phyloP scores from a whole-genome alignment of 805 yeast species.

The Candida taoyuanica region DNA sequence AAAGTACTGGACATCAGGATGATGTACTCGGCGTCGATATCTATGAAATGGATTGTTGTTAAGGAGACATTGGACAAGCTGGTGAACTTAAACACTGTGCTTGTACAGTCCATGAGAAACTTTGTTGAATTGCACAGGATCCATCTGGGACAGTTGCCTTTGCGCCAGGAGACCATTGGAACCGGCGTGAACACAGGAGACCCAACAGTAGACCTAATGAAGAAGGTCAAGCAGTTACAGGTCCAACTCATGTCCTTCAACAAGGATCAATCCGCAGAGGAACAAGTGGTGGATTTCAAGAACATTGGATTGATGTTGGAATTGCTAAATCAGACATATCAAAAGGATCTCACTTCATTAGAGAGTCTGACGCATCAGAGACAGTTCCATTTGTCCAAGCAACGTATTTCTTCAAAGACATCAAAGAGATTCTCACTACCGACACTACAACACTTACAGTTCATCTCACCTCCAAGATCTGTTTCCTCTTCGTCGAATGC shows the following conservation, averaged over 20 bases:
- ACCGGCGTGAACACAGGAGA: background rate
- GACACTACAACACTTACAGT: conserved; percentile 7
- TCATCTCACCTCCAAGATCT: conserved; percentile 12
- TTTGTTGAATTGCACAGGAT: conserved; percentile 1
- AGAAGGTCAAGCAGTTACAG: conserved; percentile 9
- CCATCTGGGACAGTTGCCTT: conserved; percentile 3
- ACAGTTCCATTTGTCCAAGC: conserved; percentile 12
- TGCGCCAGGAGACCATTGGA: background rate
- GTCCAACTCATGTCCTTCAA: conserved; percentile 9
- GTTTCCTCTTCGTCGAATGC: conserved; percentile 7
- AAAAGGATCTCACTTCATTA: conserved; percentile 6
- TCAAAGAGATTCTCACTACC: conserved; percentile 24
- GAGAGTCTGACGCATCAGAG: conserved; percentile 10
- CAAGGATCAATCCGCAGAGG: conserved; percentile 7
- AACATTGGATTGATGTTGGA: conserved; percentile 14
- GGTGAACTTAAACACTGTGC: background rate
- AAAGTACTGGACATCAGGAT: conserved; percentile 8
- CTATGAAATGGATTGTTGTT: conserved; percentile 5
- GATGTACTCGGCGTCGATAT: background rate
- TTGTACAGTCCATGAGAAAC: conserved; percentile 6
- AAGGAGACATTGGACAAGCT: conserved; percentile 1
- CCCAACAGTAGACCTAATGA: conserved; percentile 11
- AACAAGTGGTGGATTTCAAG: conserved; percentile 8
- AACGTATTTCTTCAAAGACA: conserved; percentile 6
- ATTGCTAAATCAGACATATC: conserved; percentile 8